Evolutionary conservation across 2,329 filamentous ascomycete species (phyloP), one percentile per base, ranked within the genome.

Genomic region (Pseudopithomyces chartarum): DNA sequence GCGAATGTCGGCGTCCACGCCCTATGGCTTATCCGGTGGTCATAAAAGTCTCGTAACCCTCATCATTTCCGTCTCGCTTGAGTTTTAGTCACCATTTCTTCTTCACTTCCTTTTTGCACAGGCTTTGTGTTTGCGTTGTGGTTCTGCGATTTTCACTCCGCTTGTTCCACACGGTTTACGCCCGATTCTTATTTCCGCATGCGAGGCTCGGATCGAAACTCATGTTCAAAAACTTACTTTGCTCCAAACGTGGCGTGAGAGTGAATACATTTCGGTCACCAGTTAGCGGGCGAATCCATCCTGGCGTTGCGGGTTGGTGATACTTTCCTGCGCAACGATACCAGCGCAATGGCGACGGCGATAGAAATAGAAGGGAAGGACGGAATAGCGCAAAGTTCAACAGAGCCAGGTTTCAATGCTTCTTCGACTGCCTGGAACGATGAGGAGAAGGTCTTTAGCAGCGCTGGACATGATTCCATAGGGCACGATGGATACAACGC

Each of bases 401-500:
- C 19, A 38, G 33, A 23, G 5, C 33, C 45, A 11, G 19, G 38
- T 17, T 48, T 33, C 10, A 23, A 26, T n/a, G 45, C 45, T 17
- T 48, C 45, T 17, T 48, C 45, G 6, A 38, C 33, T 26, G 45
- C 32, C n/a, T 36, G 32, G 32, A 19, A 8, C 17, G 45, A 48
- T 11, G 45, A 48, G 38, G 45, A 48, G 45, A 48, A 48, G 19
- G 45, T 13, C 12, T 32, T 23, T 4, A 17, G 19, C 19, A 15
- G 32, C 56, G 49, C 20, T 33, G 13, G 22, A 8, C 32, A 40
- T n/a, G 53, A 58, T 23, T 48, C 44, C 1, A 39, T 52, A 20
- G n/a, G 10, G 15, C 40, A 39, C 5, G 32, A 49, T 43, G 19
- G 47, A 58, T 15, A 63, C 58, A 62, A 40, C 20, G 3, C 8